Evolutionary conservation across 805 yeast species (phyloP).

Genomic region (Jamesozyma jinghongensis): DNA sequence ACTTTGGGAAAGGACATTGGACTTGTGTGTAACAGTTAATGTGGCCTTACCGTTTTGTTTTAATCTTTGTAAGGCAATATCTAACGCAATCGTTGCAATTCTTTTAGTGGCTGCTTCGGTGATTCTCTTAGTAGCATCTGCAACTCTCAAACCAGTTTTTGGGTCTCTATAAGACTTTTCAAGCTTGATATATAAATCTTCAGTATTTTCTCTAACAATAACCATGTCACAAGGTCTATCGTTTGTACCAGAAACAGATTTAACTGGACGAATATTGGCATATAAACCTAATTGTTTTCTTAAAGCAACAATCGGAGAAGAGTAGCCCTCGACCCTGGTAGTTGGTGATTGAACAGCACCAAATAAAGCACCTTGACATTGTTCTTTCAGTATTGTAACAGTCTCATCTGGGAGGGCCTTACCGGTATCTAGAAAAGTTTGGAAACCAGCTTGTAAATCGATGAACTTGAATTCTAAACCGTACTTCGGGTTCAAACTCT

Average conservation of each 20-base stretch:
- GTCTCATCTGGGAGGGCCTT: constrained; percentile 92
- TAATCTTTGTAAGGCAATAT: constrained; percentile 86
- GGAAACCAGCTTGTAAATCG: constrained; percentile 88
- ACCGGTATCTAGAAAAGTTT: constrained; percentile 89
- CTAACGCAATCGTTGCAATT: constrained; percentile 86
- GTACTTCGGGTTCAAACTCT: constrained; percentile 66
- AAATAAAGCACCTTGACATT: constrained; percentile 94
- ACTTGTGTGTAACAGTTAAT: constrained; percentile 88
- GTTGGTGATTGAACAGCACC: constrained; percentile 97
- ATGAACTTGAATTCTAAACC: constrained; percentile 80
- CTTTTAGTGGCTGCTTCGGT: constrained; percentile 75
- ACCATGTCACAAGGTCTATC: constrained; percentile 94
- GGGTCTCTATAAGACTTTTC: constrained; percentile 60
- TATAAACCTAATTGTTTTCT: constrained; percentile 90
- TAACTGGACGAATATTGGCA: constrained; percentile 97
- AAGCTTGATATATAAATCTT: constrained; percentile 92
- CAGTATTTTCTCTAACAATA: constrained; percentile 97
- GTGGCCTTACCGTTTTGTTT: constrained; percentile 56
- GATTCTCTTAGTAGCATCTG: constrained; percentile 97
- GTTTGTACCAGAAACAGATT: constrained; percentile 67
- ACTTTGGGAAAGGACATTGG: constrained; percentile 83
- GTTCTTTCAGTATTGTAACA: constrained; percentile 59
- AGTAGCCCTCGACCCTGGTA: constrained; percentile 88
- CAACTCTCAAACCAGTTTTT: constrained; percentile 78
- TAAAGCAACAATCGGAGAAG: constrained; percentile 97